Base-by-base conservation (phyloP, 306 rosid genomes). In the Canavalia gladiata region DNA sequence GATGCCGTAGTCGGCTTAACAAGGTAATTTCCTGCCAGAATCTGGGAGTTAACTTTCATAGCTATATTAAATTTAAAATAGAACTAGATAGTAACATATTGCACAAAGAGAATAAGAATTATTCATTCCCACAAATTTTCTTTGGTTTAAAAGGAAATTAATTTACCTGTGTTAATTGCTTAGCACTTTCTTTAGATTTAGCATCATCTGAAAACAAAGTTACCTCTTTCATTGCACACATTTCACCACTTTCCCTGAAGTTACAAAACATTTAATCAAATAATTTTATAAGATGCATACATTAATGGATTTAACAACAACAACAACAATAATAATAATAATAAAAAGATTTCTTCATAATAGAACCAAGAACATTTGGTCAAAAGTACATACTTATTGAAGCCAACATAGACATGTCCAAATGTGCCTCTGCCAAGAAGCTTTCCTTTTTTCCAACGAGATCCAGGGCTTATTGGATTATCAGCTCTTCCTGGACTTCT, bases 211-310 rank as follows among this genome's bases (percentile, higher is more conserved):
- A 94, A 92, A 94, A 94, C 82, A 94, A 81, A 54, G 97, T 94
- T 7, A 94, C 98, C 91, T 94, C 98, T 84, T 94, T 94, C 97
- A 94, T 94, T 84, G 98, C 98, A 85, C 98, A 94, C 96, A 94
- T 90, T 84, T 94, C 98, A 69, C 98, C 98, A 67, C 88, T 92
- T 83, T 92, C 98, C 74, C 98, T 94, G 75, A 12, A 81, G 76
- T 56, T 45, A 55, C 76, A 31, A 72, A 51, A 65, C 72, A 68
- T 43, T 33, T 72, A 75, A 68, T 74, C 62, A 75, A 72, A 18
- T 47, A 74, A 67, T 28, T 55, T n/a, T 5, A 77, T 31, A 77
- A 50, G 56, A 82, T 59, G 67, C 51, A 18, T 39, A 62, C 2
- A 10, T 29, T 50, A 13, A 33, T 7, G 28, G 49, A 9, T 29